Conservation (phyloP, 2,329 filamentous ascomycete species). For the Stromatinia cepivora region DNA sequence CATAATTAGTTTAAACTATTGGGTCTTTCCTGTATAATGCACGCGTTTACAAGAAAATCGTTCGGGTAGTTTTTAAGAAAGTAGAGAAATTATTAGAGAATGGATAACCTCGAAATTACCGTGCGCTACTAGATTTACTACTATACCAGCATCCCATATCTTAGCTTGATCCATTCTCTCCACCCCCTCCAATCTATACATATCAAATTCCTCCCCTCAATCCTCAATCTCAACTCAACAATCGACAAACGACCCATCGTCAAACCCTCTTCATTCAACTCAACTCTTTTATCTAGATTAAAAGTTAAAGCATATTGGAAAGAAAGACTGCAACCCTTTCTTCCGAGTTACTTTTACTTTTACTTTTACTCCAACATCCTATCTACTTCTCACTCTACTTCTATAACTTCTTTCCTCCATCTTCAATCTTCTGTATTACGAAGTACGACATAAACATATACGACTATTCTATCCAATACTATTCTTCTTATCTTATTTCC, state of each 20-base stretch:
- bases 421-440: not conserved
- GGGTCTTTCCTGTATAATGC: not conserved
- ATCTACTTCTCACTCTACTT: not conserved
- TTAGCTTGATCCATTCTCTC: not conserved
- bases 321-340: constrained; percentile 14
- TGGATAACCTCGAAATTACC: not conserved
- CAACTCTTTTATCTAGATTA: not conserved
- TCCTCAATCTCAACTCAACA: not conserved
- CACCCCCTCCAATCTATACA: constrained; percentile 16
- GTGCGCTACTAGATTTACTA: not conserved
- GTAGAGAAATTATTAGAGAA: not conserved
- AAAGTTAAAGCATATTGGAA: constrained; percentile 1
- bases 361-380: not conserved
- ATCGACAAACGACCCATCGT: not conserved
- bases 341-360: not conserved
- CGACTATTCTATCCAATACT: not conserved
- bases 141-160: constrained; percentile 16
- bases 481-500: constrained; percentile 2
- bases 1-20: constrained; percentile 1
- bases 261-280: not conserved
- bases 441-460: not conserved
- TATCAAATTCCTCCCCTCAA: constrained; percentile 9
- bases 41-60: not conserved
- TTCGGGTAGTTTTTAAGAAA: not conserved
- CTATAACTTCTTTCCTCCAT: not conserved